Evolutionary conservation across 1,284 basidiomycete genomes (phyloP).

Genomic region (Rhodotorula sp.): DNA sequence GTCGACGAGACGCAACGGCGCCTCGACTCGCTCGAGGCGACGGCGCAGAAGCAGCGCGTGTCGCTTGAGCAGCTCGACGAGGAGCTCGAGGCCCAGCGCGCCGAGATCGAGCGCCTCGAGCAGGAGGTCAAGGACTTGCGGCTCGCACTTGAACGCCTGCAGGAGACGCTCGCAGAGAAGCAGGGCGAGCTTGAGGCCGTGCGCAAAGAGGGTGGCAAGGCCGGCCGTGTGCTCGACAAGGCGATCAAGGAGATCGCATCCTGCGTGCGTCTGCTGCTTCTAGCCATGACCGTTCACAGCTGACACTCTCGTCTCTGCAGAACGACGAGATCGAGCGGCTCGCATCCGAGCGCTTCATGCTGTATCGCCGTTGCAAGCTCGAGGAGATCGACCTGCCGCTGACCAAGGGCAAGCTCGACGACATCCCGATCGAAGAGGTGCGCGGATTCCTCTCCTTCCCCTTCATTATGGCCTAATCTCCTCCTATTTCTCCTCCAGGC

Average conservation of each 20-base stretch:
- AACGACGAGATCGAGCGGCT: constrained; percentile 93
- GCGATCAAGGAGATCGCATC: constrained; percentile 84
- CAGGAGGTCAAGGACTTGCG: constrained; percentile 37
- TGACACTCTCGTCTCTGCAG: constrained; percentile 52
- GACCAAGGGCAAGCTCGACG: constrained; percentile 69
- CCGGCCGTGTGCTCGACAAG: constrained; percentile 76
- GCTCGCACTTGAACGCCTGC: constrained; percentile 58
- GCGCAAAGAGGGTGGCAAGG: constrained; percentile 69
- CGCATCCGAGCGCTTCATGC: constrained; percentile 77
- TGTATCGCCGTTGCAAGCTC: constrained; percentile 88
- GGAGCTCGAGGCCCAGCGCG: constrained; percentile 10
- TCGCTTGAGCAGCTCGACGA: constrained; percentile 14
- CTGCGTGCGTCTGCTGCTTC: constrained; percentile 58
- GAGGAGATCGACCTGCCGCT: constrained; percentile 90
- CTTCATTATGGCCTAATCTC: constrained; percentile 38
- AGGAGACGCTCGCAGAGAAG: constrained; percentile 62
- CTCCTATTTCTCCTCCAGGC: background rate
- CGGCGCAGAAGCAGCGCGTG: constrained; percentile 11
- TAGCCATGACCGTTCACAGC: background rate
- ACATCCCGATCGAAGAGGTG: constrained; percentile 92
- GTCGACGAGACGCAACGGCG: constrained; percentile 66
- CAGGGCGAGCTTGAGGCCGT: constrained; percentile 71
- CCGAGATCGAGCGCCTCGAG: constrained; percentile 23
- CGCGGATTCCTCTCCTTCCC: background rate
- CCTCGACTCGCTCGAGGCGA: constrained; percentile 53